Conservation (phyloP, 2,329 filamentous ascomycete genomes). For the Claviceps digitariae region DNA sequence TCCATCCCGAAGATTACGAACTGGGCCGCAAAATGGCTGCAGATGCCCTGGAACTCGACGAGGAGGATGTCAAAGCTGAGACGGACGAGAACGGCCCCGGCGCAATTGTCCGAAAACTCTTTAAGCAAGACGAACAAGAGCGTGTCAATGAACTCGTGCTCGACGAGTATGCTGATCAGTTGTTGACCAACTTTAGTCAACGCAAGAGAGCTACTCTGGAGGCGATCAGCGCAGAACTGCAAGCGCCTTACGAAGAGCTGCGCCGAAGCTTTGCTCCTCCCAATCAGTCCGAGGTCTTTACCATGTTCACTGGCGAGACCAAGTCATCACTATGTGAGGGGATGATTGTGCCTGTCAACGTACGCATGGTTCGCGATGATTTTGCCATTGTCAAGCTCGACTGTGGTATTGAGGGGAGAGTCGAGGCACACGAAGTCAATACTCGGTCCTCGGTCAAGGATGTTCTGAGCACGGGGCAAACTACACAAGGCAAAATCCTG, state of each 20-base stretch:
- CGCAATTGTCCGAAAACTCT: slow-evolving; percentile 87
- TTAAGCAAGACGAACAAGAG: slow-evolving; percentile 86
- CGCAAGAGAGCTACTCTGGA: slow-evolving; percentile 92
- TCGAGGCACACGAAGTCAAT: slow-evolving; percentile 72
- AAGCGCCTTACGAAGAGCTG: slow-evolving; percentile 87
- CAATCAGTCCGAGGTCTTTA: slow-evolving; percentile 70
- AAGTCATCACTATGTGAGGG: slow-evolving; percentile 67
- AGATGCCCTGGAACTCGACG: slow-evolving; percentile 88
- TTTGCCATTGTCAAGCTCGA: slow-evolving; percentile 90
- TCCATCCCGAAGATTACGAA: slow-evolving; percentile 97
- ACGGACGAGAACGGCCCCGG: slow-evolving; percentile 79
- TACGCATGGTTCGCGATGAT: slow-evolving; percentile 79
- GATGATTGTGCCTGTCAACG: slow-evolving; percentile 85
- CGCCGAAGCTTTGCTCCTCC: slow-evolving; percentile 65
- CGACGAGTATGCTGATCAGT: slow-evolving; percentile 92
- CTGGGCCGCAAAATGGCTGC: slow-evolving; percentile 97
- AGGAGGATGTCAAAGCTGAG: slow-evolving; percentile 94
- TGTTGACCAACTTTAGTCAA: slow-evolving; percentile 86
- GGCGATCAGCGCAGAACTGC: slow-evolving; percentile 86
- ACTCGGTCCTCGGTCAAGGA: slow-evolving; percentile 58
- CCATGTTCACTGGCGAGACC: slow-evolving; percentile 93
- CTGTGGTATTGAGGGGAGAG: slow-evolving; percentile 81
- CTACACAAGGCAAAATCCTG: slow-evolving; percentile 73
- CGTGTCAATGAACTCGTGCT: slow-evolving; percentile 92
- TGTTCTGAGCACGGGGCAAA: slow-evolving; percentile 67